These are phyloP conservation scores for Penicillium polonicum DNA, from an alignment of 2,329 filamentous ascomycete species.

Conservation along the genomic window DNA sequence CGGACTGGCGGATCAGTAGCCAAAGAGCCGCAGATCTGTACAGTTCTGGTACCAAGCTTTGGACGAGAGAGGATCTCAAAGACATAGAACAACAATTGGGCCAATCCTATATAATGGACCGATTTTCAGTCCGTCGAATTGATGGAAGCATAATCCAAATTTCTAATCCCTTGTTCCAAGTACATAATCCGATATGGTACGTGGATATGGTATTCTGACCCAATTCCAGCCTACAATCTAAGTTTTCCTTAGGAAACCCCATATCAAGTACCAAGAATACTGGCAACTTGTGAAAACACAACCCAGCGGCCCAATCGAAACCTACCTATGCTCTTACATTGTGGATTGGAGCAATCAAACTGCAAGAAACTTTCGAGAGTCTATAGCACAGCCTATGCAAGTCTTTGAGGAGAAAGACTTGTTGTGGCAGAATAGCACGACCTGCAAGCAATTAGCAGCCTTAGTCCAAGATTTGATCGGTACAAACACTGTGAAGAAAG, in stretches of 20 bases:
- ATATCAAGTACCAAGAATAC: constrained; percentile 24
- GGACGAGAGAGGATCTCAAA: constrained; percentile 21
- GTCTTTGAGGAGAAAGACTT: constrained; percentile 20
- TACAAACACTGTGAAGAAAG: constrained; percentile 18
- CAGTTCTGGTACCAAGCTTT: constrained; percentile 19
- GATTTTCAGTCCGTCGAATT: constrained; percentile 23
- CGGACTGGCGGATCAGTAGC: constrained; percentile 22
- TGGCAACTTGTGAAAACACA: constrained; percentile 21
- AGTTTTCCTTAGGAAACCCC: constrained; percentile 18
- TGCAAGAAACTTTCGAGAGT: constrained; percentile 21
- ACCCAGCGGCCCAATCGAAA: constrained; percentile 20
- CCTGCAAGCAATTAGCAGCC: constrained; percentile 14
- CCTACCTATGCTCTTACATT: constrained; percentile 23
- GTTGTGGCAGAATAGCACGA: constrained; percentile 22
- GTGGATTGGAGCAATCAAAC: constrained; percentile 24
- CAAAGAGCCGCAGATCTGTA: constrained; percentile 23
- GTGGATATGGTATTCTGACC: constrained; percentile 16
- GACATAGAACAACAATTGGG: constrained; percentile 23
- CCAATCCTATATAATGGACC: constrained; percentile 18
- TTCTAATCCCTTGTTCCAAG: constrained; percentile 21
- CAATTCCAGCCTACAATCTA: constrained; percentile 13
- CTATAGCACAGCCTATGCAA: constrained; percentile 21
- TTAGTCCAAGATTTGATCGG: constrained; percentile 17
- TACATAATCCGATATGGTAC: constrained; percentile 25
- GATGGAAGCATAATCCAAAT: constrained; percentile 23